Conservation (phyloP, 2,329 filamentous ascomycete genomes). For the Scedosporium dehoogii region DNA sequence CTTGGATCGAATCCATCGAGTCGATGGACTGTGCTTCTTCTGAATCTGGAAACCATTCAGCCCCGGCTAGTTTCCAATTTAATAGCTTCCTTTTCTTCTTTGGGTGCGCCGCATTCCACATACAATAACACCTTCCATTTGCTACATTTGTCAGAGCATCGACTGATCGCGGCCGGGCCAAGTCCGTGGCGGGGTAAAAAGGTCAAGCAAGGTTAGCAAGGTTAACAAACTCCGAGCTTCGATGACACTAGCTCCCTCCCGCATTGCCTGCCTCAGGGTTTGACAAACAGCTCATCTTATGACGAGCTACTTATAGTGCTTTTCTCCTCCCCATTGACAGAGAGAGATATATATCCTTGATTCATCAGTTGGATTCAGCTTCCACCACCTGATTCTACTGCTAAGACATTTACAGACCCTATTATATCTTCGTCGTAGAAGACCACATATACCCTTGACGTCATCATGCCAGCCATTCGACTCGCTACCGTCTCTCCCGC, state of each 20-base stretch:
- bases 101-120: not conserved
- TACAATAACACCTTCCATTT: not conserved
- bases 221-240: not conserved
- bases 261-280: too few species aligned
- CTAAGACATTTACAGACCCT: not conserved
- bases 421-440: not conserved
- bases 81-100: not conserved
- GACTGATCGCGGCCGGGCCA: not conserved
- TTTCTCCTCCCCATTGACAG: too few species aligned
- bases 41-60: not conserved
- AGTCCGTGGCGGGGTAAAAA: not conserved
- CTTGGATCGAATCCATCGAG: not conserved
- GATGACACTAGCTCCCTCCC: too few species aligned
- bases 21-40: not conserved
- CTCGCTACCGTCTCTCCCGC: slow-evolving; percentile 47
- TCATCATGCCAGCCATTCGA: slow-evolving; percentile 27
- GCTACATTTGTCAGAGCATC: not conserved
- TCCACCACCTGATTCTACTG: not conserved
- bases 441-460: not conserved
- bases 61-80: not conserved
- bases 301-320: not conserved
- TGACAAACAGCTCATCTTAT: not conserved
- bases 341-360: too few species aligned
- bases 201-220: not conserved
- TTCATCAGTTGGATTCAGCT: too few species aligned